These are phyloP conservation scores for Tetracentron sinense DNA, from an alignment of 164 flowering plant species.

Conservation along the genomic window DNA sequence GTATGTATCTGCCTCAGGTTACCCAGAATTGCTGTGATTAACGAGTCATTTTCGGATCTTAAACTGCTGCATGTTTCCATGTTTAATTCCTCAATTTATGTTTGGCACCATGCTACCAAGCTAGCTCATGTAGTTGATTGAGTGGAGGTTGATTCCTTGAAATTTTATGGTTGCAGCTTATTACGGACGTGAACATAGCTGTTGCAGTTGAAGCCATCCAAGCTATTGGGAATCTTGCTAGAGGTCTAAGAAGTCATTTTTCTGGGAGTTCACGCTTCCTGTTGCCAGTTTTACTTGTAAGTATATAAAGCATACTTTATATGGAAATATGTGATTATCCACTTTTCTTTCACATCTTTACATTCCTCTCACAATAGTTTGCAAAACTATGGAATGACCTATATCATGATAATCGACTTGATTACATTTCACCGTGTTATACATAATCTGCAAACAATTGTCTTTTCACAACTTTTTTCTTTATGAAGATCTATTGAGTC, in stretches of 20 bases:
- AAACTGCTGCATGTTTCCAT: neutral
- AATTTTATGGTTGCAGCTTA: conserved; percentile 53
- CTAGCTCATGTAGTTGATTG: neutral
- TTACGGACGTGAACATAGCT: conserved; percentile 95
- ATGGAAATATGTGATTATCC: neutral
- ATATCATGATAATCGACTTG: no score
- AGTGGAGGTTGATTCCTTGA: conserved; percentile 1
- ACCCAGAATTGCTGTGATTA: neutral
- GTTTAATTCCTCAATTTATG: neutral
- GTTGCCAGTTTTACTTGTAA: conserved; percentile 86
- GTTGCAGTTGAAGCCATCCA: conserved; percentile 97
- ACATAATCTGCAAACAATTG: no score
- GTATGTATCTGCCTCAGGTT: neutral
- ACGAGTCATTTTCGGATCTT: neutral
- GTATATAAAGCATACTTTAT: conserved; percentile 19
- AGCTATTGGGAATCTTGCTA: conserved; percentile 92
- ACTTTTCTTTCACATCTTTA: no score
- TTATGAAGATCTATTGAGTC: no score
- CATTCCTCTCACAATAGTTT: no score
- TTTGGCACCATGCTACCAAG: neutral
- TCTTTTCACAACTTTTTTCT: no score
- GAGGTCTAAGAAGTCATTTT: conserved; percentile 79
- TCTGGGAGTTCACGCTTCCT: conserved; percentile 78
- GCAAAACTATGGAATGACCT: no score
- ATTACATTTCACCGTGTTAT: no score